A percentile compares a stretch with the other conserved stretches of the same genome.
These are phyloP conservation scores for Nymphaea thermarum DNA, from an alignment of 164 flowering plant species.

Conservation along the genomic window DNA sequence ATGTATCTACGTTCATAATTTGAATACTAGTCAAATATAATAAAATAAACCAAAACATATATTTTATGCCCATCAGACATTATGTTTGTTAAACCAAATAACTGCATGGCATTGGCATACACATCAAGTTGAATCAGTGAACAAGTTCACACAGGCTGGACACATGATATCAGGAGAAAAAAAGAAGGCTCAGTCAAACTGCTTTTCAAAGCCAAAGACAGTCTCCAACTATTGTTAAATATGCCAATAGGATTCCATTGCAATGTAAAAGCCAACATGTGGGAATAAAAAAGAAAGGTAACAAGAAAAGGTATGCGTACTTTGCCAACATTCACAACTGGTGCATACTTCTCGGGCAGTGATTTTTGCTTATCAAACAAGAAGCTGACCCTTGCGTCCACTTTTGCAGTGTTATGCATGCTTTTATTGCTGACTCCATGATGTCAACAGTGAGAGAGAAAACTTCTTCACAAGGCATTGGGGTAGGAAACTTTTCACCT, in stretches of 20 bases:
- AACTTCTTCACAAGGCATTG: slow-evolving; percentile 40
- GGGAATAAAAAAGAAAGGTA: neutral
- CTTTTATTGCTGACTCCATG: slow-evolving; percentile 69
- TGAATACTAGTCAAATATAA: too few relatives aligned
- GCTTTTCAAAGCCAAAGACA: neutral
- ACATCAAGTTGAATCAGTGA: too few relatives aligned
- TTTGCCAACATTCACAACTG: slow-evolving; percentile 83
- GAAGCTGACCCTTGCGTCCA: slow-evolving; percentile 73
- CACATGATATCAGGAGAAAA: neutral
- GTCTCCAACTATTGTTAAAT: too few relatives aligned
- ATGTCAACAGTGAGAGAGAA: slow-evolving; percentile 63
- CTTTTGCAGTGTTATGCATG: slow-evolving; percentile 75
- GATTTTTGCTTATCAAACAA: slow-evolving; percentile 79
- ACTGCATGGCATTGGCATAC: too few relatives aligned
- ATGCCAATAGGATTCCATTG: too few relatives aligned
- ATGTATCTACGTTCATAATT: too few relatives aligned
- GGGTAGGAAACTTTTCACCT: slow-evolving; percentile 35
- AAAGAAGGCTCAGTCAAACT: neutral
- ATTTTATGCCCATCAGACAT: too few relatives aligned
- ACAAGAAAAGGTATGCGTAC: slow-evolving; percentile 16
- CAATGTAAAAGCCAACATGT: neutral
- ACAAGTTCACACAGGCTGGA: too few relatives aligned
- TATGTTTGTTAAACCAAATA: too few relatives aligned
- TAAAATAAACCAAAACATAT: too few relatives aligned
- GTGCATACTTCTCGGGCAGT: slow-evolving; percentile 70